phyloP scores from a whole-genome alignment of 176 grass and related monocot genomes.

The Cenchrus fungigraminus region DNA sequence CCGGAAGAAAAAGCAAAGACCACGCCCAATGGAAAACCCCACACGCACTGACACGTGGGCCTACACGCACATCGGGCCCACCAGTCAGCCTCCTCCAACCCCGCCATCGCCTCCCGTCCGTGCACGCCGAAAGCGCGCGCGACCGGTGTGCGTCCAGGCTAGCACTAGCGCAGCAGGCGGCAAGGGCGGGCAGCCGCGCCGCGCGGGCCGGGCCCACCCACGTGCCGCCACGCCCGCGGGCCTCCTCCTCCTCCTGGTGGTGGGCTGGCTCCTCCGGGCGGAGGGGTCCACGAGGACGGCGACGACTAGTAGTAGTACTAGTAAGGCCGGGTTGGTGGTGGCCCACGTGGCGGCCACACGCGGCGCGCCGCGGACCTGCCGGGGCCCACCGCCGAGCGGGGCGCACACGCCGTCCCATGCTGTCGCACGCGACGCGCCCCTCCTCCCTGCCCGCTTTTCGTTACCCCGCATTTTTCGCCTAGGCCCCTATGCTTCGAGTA shows the following conservation, averaged over 20 bases:
- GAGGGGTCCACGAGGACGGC: neutral
- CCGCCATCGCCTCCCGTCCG: neutral
- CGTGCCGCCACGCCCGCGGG: neutral
- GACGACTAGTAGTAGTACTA: neutral
- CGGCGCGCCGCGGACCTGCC: conserved; percentile 30
- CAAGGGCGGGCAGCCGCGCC: neutral
- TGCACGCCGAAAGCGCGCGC: neutral
- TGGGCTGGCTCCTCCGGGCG: no score
- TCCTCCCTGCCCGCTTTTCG: neutral
- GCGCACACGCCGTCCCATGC: conserved; percentile 42
- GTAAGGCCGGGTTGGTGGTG: neutral
- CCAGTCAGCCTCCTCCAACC: neutral
- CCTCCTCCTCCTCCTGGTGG: neutral
- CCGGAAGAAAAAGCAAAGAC: neutral
- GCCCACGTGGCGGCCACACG: conserved; percentile 21
- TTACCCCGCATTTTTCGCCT: neutral
- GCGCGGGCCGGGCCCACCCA: conserved; percentile 23
- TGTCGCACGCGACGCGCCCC: conserved; percentile 13
- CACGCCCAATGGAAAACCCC: fast-evolving
- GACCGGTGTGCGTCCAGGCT: conserved; percentile 10
- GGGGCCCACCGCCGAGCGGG: conserved; percentile 16
- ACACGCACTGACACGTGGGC: neutral
- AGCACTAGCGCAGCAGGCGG: neutral
- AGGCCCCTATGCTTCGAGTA: neutral
- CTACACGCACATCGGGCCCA: fast-evolving